These are phyloP conservation scores for Suillus americanus DNA, from an alignment of 768 basidiomycete genomes.

Conservation along the genomic window DNA sequence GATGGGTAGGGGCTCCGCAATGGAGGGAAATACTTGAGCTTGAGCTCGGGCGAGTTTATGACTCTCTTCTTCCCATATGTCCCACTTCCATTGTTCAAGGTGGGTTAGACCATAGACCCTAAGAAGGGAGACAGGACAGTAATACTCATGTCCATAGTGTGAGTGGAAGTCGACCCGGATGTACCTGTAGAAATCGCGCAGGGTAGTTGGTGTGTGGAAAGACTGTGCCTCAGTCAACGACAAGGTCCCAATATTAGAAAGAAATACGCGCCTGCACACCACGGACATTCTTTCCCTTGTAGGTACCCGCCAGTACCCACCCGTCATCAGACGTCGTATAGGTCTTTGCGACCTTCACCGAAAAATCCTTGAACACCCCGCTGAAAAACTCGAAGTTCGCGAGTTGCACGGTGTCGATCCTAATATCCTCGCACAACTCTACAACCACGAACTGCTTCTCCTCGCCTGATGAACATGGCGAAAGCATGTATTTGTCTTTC, in stretches of 20 bases:
- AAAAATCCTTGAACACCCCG: conserved; percentile 91
- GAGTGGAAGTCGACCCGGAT: conserved; percentile 92
- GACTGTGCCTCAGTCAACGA: conserved; percentile 41
- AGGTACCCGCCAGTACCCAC: conserved; percentile 76
- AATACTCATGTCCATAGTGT: conserved; percentile 93
- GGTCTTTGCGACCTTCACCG: conserved; percentile 83
- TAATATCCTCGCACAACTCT: conserved; percentile 96
- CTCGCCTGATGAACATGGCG: conserved; percentile 67
- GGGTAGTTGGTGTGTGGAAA: conserved; percentile 71
- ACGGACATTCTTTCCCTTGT: conserved; percentile 84
- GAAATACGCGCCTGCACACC: conserved; percentile 75
- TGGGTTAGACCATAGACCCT: conserved; percentile 96
- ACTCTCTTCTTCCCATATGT: conserved; percentile 76
- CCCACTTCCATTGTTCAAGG: conserved; percentile 95
- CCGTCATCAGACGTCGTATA: conserved; percentile 58
- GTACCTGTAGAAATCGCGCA: conserved; percentile 88
- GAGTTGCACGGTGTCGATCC: conserved; percentile 93
- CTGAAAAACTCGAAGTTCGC: conserved; percentile 99
- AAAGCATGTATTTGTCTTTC: conserved; percentile 95
- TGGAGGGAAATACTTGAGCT: background rate
- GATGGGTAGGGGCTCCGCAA: background rate
- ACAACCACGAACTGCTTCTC: conserved; percentile 79
- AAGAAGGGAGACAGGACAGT: conserved; percentile 90
- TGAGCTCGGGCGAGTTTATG: conserved; percentile 33
- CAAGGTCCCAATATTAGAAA: conserved; percentile 1